Evolutionary conservation across 1,284 basidiomycete genomes (phyloP), one percentile per base, ranked within the genome.

Genomic region (Cryptococcus hybrid): DNA sequence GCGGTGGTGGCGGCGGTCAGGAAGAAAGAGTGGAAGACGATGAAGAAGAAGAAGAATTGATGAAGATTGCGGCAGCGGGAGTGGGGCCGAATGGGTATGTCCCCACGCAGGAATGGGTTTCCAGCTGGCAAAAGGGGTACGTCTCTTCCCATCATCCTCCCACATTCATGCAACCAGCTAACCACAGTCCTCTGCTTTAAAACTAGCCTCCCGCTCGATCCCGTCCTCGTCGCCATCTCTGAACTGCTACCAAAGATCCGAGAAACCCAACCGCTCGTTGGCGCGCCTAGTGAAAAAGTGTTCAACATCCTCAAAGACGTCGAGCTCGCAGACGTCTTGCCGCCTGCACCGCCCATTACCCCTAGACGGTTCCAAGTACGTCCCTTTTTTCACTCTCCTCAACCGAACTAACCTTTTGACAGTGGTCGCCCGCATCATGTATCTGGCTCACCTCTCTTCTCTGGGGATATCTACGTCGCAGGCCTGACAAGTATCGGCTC

Each of bases 31-130:
- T 6, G 13, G 46, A 18, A 30, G 46, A 18, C 7, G 43, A 89
- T 56, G 80, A 80, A 47, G 81, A 63, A 73, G 79, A 76, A 58
- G 74, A 76, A 42, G 84, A 84, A 60, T 76, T 87, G 49, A 86
- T 89, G 64, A 82, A 83, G 51, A 76, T 86, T 35, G 85, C 86
- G 12, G 81, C 84, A 35, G 81, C 82, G 7, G 86, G 85, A 6
- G 83, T 92, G 18, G 90, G 90, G 18, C 82, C 88, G 60, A 92
- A 90, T 71, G 90, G 91, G 1, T 97, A 95, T 75, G 82, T 92
- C 3, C 92, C 93, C 6, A 94, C 91, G 2, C 90, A 95, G 72
- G 90, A 91, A 84, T 97, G 93, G 92, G 91, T 91, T 58, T 70
- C 75, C 35, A 74, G 71, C 42, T 73, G 85, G 79, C 61, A 70